Conservation (phyloP, 345 rosid species). For the Erucastrum elatum region DNA sequence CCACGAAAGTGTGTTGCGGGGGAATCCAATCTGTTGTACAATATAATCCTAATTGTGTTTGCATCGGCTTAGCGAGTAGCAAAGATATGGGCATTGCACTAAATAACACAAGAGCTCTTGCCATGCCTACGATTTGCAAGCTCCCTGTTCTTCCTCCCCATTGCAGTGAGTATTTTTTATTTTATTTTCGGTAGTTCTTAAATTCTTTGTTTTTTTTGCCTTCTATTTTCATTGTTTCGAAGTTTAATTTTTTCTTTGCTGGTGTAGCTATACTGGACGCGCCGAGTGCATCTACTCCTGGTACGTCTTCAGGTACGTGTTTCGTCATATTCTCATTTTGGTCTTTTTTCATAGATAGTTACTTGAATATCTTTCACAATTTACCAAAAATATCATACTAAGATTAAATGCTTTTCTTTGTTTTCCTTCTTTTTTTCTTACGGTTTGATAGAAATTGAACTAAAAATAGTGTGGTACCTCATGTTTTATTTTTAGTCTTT, state of each 20-base stretch:
- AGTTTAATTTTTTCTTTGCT: not conserved
- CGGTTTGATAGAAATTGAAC: not conserved
- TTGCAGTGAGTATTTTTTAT: slow-evolving; percentile 19
- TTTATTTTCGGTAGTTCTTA: not conserved
- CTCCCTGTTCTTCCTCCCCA: slow-evolving; percentile 19
- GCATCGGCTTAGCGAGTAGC: slow-evolving; percentile 38
- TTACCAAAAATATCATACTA: no score
- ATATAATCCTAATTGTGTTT: slow-evolving; percentile 40
- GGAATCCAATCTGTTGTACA: slow-evolving; percentile 42
- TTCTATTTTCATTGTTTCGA: not conserved
- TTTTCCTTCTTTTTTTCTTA: not conserved
- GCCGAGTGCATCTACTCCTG: slow-evolving; percentile 22
- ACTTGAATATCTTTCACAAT: not conserved
- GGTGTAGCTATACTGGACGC: not conserved
- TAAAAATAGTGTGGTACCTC: not conserved
- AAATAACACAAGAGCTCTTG: slow-evolving; percentile 42
- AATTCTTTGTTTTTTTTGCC: not conserved
- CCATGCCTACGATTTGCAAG: slow-evolving; percentile 42
- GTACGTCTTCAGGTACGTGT: slow-evolving; percentile 20
- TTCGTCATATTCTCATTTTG: not conserved
- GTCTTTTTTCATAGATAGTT: not conserved
- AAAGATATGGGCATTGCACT: slow-evolving; percentile 39
- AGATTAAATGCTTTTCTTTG: not conserved
- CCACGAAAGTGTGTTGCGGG: slow-evolving; percentile 40
- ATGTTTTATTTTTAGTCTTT: not conserved